phyloP scores from a whole-genome alignment of 805 yeast genomes.

The Wickerhamiella alocasiicola region DNA sequence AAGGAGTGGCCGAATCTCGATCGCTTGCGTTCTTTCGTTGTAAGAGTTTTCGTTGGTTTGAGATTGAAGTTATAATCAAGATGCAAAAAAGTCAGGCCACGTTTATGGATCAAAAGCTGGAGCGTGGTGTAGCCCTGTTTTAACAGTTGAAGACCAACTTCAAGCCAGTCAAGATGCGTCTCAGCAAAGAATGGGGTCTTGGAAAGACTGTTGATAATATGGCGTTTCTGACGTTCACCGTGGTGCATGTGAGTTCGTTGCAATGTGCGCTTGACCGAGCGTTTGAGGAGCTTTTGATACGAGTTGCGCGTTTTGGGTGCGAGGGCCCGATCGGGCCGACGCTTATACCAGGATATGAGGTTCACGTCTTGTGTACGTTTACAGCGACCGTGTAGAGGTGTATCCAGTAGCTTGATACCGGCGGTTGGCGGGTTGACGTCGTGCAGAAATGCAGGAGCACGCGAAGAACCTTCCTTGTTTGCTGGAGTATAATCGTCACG shows the following conservation, averaged over 20 bases:
- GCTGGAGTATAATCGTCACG: background rate
- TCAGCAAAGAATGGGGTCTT: constrained; percentile 81
- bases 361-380: constrained; percentile 86
- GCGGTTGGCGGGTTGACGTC: constrained; percentile 8
- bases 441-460: constrained; percentile 1
- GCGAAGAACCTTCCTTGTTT: too few relatives aligned
- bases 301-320: constrained; percentile 77
- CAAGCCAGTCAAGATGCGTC: constrained; percentile 95
- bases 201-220: constrained; percentile 51
- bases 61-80: constrained; percentile 89
- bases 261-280: constrained; percentile 57
- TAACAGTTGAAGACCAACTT: constrained; percentile 90
- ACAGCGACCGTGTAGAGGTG: constrained; percentile 46
- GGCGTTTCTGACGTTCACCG: constrained; percentile 23
- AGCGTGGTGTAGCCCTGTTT: constrained; percentile 91
- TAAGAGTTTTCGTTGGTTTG: constrained; percentile 90
- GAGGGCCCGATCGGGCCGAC: constrained; percentile 34
- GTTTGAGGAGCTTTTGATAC: constrained; percentile 77
- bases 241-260: constrained; percentile 25
- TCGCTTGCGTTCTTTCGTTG: constrained; percentile 91
- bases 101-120: constrained; percentile 74
- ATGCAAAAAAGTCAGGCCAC: constrained; percentile 84
- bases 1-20: constrained; percentile 95
- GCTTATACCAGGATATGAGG: constrained; percentile 62
- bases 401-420: constrained; percentile 12